A percentile compares a stretch with the other conserved stretches of the same genome.
These are phyloP conservation scores for Paramecium caudatum DNA, from an alignment of 73 alveolate species.

Conservation along the genomic window DNA sequence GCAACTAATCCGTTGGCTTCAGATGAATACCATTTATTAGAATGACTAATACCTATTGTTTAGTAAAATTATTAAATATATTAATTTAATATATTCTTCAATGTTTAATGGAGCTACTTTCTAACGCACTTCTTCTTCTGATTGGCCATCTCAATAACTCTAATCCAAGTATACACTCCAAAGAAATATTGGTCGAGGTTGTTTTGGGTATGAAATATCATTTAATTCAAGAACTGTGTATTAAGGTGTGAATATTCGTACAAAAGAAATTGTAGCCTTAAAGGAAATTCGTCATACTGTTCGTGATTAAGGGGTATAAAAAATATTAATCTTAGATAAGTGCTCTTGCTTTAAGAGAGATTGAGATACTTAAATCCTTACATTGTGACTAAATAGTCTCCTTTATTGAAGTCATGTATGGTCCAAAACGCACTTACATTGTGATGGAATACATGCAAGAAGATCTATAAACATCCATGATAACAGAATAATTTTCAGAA, in stretches of 20 bases:
- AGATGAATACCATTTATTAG: slow-evolving; percentile 35
- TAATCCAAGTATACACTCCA: neutral
- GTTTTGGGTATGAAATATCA: neutral
- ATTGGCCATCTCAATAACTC: neutral
- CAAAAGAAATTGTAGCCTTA: slow-evolving; percentile 21
- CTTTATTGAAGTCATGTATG: neutral
- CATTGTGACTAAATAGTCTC: slow-evolving; percentile 5
- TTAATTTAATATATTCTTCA: neutral
- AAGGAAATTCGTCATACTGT: neutral
- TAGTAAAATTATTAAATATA: neutral
- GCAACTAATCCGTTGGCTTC: slow-evolving; percentile 23
- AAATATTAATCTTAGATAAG: neutral
- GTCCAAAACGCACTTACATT: neutral
- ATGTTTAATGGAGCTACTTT: neutral
- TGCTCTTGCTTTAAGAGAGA: slow-evolving; percentile 5
- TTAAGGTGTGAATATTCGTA: neutral
- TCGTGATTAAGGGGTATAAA: neutral
- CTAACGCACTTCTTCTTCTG: slow-evolving; percentile 2
- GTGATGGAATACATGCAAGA: slow-evolving; percentile 9
- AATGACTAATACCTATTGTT: neutral
- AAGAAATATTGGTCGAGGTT: neutral
- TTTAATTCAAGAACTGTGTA: slow-evolving; percentile 19
- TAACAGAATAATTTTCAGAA: neutral
- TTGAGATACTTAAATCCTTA: slow-evolving; percentile 1
- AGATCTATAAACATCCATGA: neutral